Evolutionary conservation across 2,329 filamentous ascomycete species (phyloP), one percentile per base, ranked within the genome.

Genomic region (Aspergillus pseudoterreus): DNA sequence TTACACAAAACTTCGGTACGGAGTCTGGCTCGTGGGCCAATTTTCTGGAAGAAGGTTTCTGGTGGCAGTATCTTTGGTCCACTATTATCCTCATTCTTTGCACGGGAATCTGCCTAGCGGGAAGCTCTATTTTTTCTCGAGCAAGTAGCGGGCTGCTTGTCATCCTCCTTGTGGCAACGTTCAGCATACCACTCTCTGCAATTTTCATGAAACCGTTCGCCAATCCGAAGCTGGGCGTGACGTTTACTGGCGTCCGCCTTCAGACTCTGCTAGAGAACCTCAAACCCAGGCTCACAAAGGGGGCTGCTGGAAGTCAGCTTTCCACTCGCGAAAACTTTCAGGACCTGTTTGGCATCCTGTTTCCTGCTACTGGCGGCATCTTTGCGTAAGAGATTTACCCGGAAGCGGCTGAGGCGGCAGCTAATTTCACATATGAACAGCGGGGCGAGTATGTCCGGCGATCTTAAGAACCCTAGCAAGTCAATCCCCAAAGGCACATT

Each of bases 381-480:
- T 81, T 83, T 61, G 79, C 80, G 75, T 78, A 67, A 59, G 74
- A 11, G 8, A 30, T 72, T 8, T 35, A 43, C 15, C 21, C 21
- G 17, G 17, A 12, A 12, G 17, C 4, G 15, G 24, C 45, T 19
- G 9, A 27, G n/a, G 36, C 24, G 74, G 2, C 79, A 80, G 21
- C 84, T 82, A 55, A 81, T 82, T 66, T 79, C 12, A 83, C 53
- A n/a, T 44, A 61, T 46, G 21, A 36, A 45, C 45, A 80, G 77
- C 43, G 91, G 91, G 15, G 90, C 90, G 6, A 92, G 88, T 60
- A 95, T 95, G 90, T 95, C 90, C 6, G 90, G 90, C 15, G 90
- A 95, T 65, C 71, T 95, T 45, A 87, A 82, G 55, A 86, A 90
- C 56, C 90, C 90, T 0, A 92, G 88, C 76, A 89, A 85, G 67